Base-by-base conservation (phyloP, 306 rosid genomes). In the Cicer bijugum region DNA sequence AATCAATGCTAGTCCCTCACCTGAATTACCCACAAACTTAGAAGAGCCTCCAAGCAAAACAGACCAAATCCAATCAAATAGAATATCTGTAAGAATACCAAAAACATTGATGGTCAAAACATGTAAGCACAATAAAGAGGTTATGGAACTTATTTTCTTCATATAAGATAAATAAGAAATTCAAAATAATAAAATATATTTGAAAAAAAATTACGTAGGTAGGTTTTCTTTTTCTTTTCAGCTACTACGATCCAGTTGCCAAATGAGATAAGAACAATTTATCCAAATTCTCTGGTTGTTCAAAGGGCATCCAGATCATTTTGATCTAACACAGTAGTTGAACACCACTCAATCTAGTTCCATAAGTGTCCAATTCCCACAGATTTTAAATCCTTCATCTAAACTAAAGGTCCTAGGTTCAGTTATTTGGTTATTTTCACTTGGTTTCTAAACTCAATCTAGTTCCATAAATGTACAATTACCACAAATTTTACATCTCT, bases 21-120 rank as follows among this genome's bases (percentile, higher is more conserved):
- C 98, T 93, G 98, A 76, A 93, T 91, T 9, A 93, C 98, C 98
- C 98, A 93, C 79, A 87, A 85, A 84, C 98, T 95, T 77, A 95
- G 86, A 85, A 95, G 97, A 12, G 93, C 16, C 81, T 95, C 99
- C 85, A 95, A 86, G 93, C 99, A 95, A 86, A 95, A 95, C 72
- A 95, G 74, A 37, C 82, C 99, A 79, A 95, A 95, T 67, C 99
- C 99, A 74, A 90, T 72, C 67, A 95, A 69, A 87, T 95, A 95
- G 88, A 91, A 91, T 72, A 95, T 82, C 99, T 95, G 92, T 75
- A 84, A 70, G 7, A 61, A 67, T 58, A 46, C 35, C 47, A 20
- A 77, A 39, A 67, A 37, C 55, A 78, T 66, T 33, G 11, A 63
- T 52, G 44, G 68, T 14, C 68, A 69, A 60, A 72, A 57, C 67